Evolutionary conservation across 176 grass and related monocot genomes (phyloP), one percentile per base, ranked within the genome.

Genomic region (Musa acuminata): DNA sequence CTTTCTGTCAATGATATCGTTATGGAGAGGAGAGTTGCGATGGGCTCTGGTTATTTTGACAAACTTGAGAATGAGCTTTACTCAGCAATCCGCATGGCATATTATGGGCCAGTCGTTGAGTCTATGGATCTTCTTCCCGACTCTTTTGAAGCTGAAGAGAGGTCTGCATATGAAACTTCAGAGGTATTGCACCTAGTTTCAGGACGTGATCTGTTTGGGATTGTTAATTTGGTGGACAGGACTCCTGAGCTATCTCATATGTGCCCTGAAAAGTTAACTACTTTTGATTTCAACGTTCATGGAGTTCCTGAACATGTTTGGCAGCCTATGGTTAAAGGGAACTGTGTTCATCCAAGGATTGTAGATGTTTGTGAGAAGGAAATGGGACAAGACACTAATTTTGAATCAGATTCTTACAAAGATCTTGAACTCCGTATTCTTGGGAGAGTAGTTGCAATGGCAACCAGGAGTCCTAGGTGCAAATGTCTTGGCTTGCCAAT

Each of bases 61-160:
- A 87, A 87, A 70, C 85, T 98, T 78, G 94, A 98, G 79, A 93
- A 83, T 82, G 94, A 93, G 66, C 23, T 98, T 71, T 98, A 93
- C 59, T 76, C 84, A 16, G 90, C 94, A 57, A 83, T 98, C 52
- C 90, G 83, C 23, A 72, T 84, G 78, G 94, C 94, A 35, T 98
- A 98, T 85, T 91, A 89, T 76, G 90, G 94, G 16, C 94, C 87
- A 1, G 27, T 85, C 48, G 78, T 93, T 20, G 86, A 85, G 67
- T 89, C 90, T 49, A 83, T 89, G 87, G 88, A 93, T 85, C 50
- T 84, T 64, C 90, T 98, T 81, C 94, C 94, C 69, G 90, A 91
- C 71, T 87, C 90, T 76, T 98, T 98, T 27, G 90, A 98, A 78
- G 94, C 94, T 5, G 90, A 98, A 80, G 94, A 98, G 75, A 93